Percentiles rank a stretch among this genome's conserved stretches.
phyloP scores from a whole-genome alignment of 2,329 filamentous ascomycete genomes.

The Colletotrichum trifolii region DNA sequence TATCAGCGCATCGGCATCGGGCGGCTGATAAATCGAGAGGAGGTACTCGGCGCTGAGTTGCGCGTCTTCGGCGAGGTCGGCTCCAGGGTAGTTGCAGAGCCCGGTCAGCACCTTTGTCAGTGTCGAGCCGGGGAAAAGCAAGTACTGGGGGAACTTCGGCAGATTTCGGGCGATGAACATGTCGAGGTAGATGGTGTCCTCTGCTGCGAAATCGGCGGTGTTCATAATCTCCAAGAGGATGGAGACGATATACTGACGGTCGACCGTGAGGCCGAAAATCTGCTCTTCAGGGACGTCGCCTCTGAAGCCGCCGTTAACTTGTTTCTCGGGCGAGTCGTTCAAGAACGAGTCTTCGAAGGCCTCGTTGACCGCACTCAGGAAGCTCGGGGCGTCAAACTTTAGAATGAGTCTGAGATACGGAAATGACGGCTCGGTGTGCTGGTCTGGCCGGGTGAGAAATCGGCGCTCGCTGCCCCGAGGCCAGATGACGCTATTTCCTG shows the following conservation, averaged over 20 bases:
- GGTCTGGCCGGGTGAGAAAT: slow-evolving; percentile 69
- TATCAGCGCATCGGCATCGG: slow-evolving; percentile 81
- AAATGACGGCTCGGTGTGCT: slow-evolving; percentile 77
- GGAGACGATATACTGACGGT: slow-evolving; percentile 91
- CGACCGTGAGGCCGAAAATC: slow-evolving; percentile 77
- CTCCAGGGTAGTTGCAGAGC: slow-evolving; percentile 84
- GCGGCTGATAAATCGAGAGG: slow-evolving; percentile 90
- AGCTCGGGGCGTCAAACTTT: slow-evolving; percentile 89
- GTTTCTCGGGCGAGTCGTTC: slow-evolving; percentile 79
- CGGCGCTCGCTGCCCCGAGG: slow-evolving; percentile 71
- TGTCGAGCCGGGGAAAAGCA: slow-evolving; percentile 87
- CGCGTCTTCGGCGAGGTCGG: slow-evolving; percentile 88
- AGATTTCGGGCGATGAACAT: slow-evolving; percentile 98
- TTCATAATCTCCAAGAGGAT: slow-evolving; percentile 94
- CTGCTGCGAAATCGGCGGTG: slow-evolving; percentile 75
- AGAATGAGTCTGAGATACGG: slow-evolving; percentile 87
- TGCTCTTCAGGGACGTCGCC: slow-evolving; percentile 72
- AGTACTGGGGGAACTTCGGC: slow-evolving; percentile 95
- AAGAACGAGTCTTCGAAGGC: slow-evolving; percentile 96
- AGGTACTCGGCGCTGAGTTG: slow-evolving; percentile 98
- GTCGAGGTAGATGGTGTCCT: slow-evolving; percentile 93
- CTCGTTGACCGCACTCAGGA: slow-evolving; percentile 95
- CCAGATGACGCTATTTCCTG: slow-evolving; percentile 81
- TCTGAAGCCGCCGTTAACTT: slow-evolving; percentile 62
- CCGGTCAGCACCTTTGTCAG: slow-evolving; percentile 84